phyloP scores from a whole-genome alignment of 1,284 basidiomycete species.

The Moesziomyces antarcticus region DNA sequence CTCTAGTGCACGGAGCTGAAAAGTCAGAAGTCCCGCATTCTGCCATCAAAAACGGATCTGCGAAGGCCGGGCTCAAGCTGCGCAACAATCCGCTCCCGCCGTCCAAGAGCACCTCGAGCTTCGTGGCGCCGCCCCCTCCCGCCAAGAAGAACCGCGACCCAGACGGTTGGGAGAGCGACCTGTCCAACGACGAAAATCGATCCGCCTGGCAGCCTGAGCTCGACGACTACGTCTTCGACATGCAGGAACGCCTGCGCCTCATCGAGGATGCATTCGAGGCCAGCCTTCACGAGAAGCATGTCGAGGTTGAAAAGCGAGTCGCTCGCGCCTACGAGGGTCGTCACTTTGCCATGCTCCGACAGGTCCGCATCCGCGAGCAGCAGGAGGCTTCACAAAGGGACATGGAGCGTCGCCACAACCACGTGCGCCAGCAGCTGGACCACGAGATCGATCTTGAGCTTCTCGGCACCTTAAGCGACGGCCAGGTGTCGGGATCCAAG shows the following conservation, averaged over 20 bases:
- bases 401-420: constrained; percentile 31
- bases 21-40: constrained; percentile 4
- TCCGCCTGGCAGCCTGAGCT: constrained; percentile 56
- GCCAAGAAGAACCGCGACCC: constrained; percentile 46
- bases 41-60: constrained; percentile 13
- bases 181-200: constrained; percentile 61
- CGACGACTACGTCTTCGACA: constrained; percentile 51
- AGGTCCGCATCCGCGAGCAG: constrained; percentile 41
- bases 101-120: constrained; percentile 36
- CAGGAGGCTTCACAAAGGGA: constrained; percentile 45
- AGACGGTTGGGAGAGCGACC: constrained; percentile 63
- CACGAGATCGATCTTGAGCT: constrained; percentile 64
- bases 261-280: constrained; percentile 52
- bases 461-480: constrained; percentile 58
- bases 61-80: constrained; percentile 43
- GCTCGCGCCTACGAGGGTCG: constrained; percentile 55
- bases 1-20: too few relatives aligned
- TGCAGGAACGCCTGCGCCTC: constrained; percentile 39
- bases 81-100: constrained; percentile 54
- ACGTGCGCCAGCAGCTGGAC: constrained; percentile 48
- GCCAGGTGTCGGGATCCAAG: constrained; percentile 11
- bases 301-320: constrained; percentile 48
- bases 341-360: constrained; percentile 50
- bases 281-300: constrained; percentile 36
- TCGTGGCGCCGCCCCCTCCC: constrained; percentile 47